Evolutionary conservation across 2,329 filamentous ascomycete genomes (phyloP), one percentile per base, ranked within the genome.

Genomic region (Fusarium poae): DNA sequence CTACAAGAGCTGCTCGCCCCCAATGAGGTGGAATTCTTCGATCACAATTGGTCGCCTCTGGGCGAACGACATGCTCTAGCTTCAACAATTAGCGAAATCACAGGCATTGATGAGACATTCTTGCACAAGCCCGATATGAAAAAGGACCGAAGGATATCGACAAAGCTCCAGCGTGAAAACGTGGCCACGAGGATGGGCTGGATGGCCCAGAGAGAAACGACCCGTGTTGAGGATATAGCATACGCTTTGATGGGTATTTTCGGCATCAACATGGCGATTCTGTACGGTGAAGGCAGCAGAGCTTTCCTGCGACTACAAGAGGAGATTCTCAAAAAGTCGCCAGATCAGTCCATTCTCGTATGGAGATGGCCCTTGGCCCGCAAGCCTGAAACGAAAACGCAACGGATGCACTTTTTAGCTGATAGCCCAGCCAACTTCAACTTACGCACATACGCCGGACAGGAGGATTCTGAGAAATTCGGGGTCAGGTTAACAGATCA

Each of bases 201-300:
- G 79, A 77, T 76, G n/a, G 67, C 77, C 8, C 56, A 66, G 20
- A 71, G 79, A 18, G 55, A 74, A 42, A 79, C 77, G 5, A 74
- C 65, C 2, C 72, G 75, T 12, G 16, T 44, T 32, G 74, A 79
- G 39, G 78, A 81, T 60, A 62, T 71, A 40, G 78, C 79, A 1
- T 80, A 80, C 55, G 77, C 74, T 29, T 51, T 80, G 29, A 62
- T 80, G 34, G 79, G 79, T 2, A 64, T 80, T 4, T 80, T 79
- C 25, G 72, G 67, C 34, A 71, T 81, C 6, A 76, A 76, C 27
- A 80, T 81, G 77, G 74, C 77, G 8, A 65, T 80, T 23, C 64
- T 79, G 1, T 80, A 79, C 20, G 79, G 79, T 2, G 79, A 80
- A 39, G 77, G 78, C n/a, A 50, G 27, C 30, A 74, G 66, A 39